Evolutionary conservation across 208 protist species (phyloP).

Genomic region (Tritrichomonas musculus): DNA sequence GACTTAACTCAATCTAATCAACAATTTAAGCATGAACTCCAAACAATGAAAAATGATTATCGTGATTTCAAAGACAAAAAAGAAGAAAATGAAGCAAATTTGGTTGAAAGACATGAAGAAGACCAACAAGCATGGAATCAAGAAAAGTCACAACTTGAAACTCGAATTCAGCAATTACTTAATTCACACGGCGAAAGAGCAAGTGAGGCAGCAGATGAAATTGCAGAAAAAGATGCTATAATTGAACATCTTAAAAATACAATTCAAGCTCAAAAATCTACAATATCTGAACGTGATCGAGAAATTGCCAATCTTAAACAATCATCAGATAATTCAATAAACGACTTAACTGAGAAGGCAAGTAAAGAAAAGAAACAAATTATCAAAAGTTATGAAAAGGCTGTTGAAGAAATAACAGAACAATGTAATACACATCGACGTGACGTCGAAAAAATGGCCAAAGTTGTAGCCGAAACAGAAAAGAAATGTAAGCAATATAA

Average conservation of each 20-base stretch:
- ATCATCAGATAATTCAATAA: neutral
- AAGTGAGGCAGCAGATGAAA: no score
- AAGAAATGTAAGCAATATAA: neutral
- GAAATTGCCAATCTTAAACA: neutral
- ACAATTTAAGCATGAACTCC: neutral
- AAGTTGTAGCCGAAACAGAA: neutral
- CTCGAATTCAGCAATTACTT: neutral
- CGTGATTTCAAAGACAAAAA: no score
- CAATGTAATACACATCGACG: neutral
- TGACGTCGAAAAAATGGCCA: neutral
- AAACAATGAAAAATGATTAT: neutral
- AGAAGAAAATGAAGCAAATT: neutral
- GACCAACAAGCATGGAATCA: neutral
- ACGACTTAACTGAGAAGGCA: neutral
- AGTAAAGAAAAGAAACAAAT: neutral
- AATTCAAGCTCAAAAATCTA: neutral
- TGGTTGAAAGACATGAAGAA: neutral
- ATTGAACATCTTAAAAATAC: neutral
- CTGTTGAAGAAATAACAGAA: neutral
- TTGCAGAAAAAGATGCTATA: no score
- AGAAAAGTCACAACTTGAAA: neutral
- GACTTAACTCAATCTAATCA: neutral
- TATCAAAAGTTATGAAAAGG: conserved; percentile 4
- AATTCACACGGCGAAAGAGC: neutral
- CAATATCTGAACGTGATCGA: neutral